A percentile compares a stretch with the other conserved stretches of the same genome.
These are phyloP conservation scores for Puccinia horiana DNA, from an alignment of 1,284 basidiomycete species.

Conservation along the genomic window DNA sequence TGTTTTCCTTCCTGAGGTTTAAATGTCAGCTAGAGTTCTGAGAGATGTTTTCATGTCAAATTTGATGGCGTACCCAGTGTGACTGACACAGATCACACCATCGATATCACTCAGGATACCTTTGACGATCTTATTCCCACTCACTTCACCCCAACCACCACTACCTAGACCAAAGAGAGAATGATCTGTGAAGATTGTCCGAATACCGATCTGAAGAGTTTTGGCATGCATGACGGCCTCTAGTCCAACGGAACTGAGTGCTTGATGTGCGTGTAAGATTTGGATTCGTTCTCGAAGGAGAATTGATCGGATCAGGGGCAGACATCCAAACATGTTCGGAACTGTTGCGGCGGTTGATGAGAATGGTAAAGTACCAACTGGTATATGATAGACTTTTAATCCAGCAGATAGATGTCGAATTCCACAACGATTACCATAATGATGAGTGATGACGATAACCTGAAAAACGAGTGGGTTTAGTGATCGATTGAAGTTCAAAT, in stretches of 20 bases:
- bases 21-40: background rate
- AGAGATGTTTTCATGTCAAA: background rate
- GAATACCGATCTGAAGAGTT: constrained; percentile 61
- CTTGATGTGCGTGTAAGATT: constrained; percentile 88
- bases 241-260: constrained; percentile 83
- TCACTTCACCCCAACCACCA: constrained; percentile 83
- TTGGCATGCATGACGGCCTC: constrained; percentile 83
- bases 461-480: constrained; percentile 56
- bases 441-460: constrained; percentile 94
- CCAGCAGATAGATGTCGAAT: constrained; percentile 79
- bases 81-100: constrained; percentile 92
- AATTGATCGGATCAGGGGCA: constrained; percentile 87
- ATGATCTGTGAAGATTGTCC: constrained; percentile 95
- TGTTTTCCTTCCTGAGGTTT: constrained; percentile 71
- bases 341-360: constrained; percentile 69
- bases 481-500: background rate
- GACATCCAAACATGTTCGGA: constrained; percentile 87
- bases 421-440: constrained; percentile 82
- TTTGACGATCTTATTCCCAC: constrained; percentile 83
- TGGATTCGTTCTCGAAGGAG: constrained; percentile 81
- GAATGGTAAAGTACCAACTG: constrained; percentile 75
- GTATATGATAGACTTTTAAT: constrained; percentile 93
- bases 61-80: constrained; percentile 73
- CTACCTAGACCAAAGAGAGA: constrained; percentile 94
- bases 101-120: constrained; percentile 86